Percentiles rank a stretch among this genome's conserved stretches.
Conservation (phyloP, 1,284 basidiomycete genomes). For the Sutorius eximius region DNA sequence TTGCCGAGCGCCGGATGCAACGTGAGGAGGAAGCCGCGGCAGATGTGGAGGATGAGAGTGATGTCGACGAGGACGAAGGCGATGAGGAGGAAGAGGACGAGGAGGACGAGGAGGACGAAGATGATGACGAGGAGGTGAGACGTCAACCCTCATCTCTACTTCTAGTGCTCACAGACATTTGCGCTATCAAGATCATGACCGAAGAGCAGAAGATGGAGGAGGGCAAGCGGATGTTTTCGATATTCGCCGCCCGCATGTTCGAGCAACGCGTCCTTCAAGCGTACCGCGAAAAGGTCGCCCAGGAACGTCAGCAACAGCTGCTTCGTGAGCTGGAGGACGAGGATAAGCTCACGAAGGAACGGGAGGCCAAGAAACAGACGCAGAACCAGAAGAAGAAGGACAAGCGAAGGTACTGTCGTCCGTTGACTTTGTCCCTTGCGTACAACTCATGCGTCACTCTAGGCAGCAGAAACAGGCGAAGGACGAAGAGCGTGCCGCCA, state of each 20-base stretch:
- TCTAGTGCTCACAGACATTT: conserved; percentile 15
- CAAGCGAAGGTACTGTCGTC: conserved; percentile 73
- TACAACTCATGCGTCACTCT: conserved; percentile 9
- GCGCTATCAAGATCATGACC: conserved; percentile 58
- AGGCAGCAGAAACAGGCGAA: conserved; percentile 91
- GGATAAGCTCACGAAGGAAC: conserved; percentile 75
- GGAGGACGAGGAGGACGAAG: conserved; percentile 48
- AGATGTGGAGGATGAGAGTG: conserved; percentile 60
- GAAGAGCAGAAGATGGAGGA: conserved; percentile 97
- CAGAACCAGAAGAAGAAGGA: conserved; percentile 99
- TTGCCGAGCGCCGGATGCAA: conserved; percentile 91
- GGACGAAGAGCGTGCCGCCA: conserved; percentile 83
- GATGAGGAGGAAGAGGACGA: conserved; percentile 51
- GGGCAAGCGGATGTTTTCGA: conserved; percentile 98
- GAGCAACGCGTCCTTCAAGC: conserved; percentile 95
- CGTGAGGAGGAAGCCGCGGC: conserved; percentile 89
- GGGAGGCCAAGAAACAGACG: conserved; percentile 91
- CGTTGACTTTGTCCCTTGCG: neutral
- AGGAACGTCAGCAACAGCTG: conserved; percentile 85
- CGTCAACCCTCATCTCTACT: conserved; percentile 6
- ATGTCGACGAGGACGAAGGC: conserved; percentile 52
- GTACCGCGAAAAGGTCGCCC: conserved; percentile 90
- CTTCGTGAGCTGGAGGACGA: conserved; percentile 90
- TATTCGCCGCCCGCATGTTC: conserved; percentile 99
- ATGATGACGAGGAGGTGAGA: conserved; percentile 50